Conservation (phyloP, 108 stramenopile genomes). For the Fragilariopsis cylindrus region DNA sequence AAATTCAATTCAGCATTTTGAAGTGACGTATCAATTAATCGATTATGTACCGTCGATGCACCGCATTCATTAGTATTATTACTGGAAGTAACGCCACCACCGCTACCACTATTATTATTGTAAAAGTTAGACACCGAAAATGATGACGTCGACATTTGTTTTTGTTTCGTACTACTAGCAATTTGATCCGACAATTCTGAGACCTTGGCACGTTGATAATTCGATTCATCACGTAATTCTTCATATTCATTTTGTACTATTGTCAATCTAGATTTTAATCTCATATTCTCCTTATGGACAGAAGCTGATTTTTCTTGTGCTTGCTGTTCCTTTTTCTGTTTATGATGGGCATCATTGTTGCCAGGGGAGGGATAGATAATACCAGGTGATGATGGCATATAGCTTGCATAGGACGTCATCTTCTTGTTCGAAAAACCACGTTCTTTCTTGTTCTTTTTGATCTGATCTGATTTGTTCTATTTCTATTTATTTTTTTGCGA, state of each 20-base stretch:
- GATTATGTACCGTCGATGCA: neutral
- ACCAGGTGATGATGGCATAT: conserved; percentile 1
- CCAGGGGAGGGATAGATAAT: neutral
- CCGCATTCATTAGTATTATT: conserved; percentile 3
- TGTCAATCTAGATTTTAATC: neutral
- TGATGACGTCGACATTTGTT: too few species aligned
- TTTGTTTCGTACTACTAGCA: neutral
- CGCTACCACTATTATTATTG: too few species aligned
- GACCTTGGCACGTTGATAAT: conserved; percentile 30
- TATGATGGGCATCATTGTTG: neutral
- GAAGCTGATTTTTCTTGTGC: neutral
- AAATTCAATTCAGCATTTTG: conserved; percentile 29
- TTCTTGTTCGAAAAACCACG: neutral
- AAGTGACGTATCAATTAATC: conserved; percentile 16
- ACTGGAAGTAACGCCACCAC: too few species aligned
- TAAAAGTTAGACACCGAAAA: too few species aligned
- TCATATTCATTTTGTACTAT: conserved; percentile 13
- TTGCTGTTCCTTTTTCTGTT: neutral
- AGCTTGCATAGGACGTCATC: conserved; percentile 2
- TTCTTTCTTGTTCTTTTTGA: neutral
- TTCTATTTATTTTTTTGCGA: neutral
- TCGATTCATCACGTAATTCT: conserved; percentile 16
- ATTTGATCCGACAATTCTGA: conserved; percentile 24
- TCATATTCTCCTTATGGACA: neutral
- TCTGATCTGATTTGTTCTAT: neutral